These are phyloP conservation scores for Penicillium paxilli DNA, from an alignment of 495 filamentous ascomycete genomes.

Conservation along the genomic window DNA sequence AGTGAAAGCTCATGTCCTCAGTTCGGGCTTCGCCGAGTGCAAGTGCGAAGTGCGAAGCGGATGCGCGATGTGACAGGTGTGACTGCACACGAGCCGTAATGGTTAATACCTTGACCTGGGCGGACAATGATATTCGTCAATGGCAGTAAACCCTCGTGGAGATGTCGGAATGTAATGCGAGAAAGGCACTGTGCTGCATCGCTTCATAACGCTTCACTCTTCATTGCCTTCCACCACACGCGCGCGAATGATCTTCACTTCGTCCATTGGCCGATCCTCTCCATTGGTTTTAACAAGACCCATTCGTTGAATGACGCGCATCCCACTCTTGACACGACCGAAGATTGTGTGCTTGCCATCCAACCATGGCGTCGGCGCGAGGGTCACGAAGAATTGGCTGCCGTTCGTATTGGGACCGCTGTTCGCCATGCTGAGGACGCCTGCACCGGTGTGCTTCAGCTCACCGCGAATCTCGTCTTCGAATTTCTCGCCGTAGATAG, in stretches of 20 bases:
- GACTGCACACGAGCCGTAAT: background rate
- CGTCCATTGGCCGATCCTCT: slow-evolving; percentile 78
- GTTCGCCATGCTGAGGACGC: slow-evolving; percentile 94
- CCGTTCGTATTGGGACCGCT: slow-evolving; percentile 93
- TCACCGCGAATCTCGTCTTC: slow-evolving; percentile 80
- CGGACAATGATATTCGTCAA: background rate
- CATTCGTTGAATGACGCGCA: slow-evolving; percentile 84
- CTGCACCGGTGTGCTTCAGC: slow-evolving; percentile 92
- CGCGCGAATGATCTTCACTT: slow-evolving; percentile 79
- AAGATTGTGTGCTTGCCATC: slow-evolving; percentile 99
- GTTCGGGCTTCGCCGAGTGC: background rate
- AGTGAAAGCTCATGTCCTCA: background rate
- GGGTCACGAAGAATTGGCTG: slow-evolving; percentile 82
- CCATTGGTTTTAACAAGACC: slow-evolving; percentile 82
- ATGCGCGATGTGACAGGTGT: background rate
- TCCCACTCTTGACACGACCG: slow-evolving; percentile 82
- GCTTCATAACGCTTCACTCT: slow-evolving; percentile 23
- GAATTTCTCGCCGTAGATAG: slow-evolving; percentile 94
- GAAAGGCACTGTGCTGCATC: background rate
- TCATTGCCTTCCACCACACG: slow-evolving; percentile 60
- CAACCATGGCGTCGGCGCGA: slow-evolving; percentile 94
- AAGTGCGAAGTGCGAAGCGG: background rate
- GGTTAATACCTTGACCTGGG: background rate
- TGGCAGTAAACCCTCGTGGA: background rate
- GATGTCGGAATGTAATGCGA: background rate